Percentiles rank a stretch among this genome's conserved stretches.
phyloP scores from a whole-genome alignment of 805 yeast genomes.

The Suhomyces canberraensis region DNA sequence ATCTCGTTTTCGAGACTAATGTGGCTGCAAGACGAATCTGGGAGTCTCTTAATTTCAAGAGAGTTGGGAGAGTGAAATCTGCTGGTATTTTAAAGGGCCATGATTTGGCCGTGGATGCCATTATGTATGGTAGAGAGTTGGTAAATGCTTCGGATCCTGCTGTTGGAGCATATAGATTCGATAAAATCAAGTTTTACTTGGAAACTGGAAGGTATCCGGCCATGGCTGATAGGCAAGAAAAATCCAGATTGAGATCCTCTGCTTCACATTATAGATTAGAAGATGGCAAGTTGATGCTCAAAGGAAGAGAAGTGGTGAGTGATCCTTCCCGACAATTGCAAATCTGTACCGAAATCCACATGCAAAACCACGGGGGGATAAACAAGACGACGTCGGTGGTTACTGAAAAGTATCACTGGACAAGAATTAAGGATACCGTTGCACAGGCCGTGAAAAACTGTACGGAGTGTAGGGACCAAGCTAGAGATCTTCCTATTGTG shows the following conservation, averaged over 20 bases:
- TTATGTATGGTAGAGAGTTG: conserved; percentile 79
- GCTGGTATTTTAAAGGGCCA: conserved; percentile 87
- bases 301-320: conserved; percentile 79
- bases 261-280: conserved; percentile 73
- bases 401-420: conserved; percentile 85
- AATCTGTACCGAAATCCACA: conserved; percentile 70
- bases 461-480: conserved; percentile 61
- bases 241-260: conserved; percentile 77
- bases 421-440: conserved; percentile 84
- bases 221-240: conserved; percentile 75
- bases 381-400: conserved; percentile 79
- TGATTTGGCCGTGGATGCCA: conserved; percentile 81
- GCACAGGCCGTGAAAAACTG: conserved; percentile 76
- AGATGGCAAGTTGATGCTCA: conserved; percentile 70
- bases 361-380: conserved; percentile 76
- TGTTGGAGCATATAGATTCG: conserved; percentile 60
- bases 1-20: conserved; percentile 85
- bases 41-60: conserved; percentile 70
- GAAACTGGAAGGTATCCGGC: conserved; percentile 87
- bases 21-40: conserved; percentile 76
- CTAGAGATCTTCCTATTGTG: conserved; percentile 18
- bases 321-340: conserved; percentile 72
- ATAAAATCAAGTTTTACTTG: conserved; percentile 71
- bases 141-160: conserved; percentile 52
- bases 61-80: conserved; percentile 77